Percentiles rank a stretch among this genome's conserved stretches.
Conservation (phyloP, 345 rosid genomes). For the Eucalyptus pauciflora region DNA sequence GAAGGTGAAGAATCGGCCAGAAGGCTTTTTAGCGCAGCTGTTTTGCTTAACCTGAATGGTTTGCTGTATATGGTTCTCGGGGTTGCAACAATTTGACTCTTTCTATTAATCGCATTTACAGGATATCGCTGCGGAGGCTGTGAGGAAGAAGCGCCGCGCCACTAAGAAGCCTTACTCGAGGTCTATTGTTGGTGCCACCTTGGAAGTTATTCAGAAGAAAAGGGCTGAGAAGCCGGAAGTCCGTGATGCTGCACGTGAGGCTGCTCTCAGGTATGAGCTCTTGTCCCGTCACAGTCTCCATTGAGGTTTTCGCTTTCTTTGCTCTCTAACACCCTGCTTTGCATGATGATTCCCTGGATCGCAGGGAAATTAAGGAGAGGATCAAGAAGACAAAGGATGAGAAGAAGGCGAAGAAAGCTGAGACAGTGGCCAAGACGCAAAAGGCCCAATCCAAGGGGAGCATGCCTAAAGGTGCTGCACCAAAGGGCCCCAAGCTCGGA, state of each 20-base stretch:
- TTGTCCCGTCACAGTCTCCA: no score
- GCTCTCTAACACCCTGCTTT: background rate
- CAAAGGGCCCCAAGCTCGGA: slow-evolving; percentile 5
- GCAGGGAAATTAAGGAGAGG: slow-evolving; percentile 9
- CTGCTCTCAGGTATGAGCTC: slow-evolving; percentile 2
- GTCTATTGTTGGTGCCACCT: slow-evolving; percentile 12
- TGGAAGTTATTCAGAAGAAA: slow-evolving; percentile 10
- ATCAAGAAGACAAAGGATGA: slow-evolving; percentile 7
- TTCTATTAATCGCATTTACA: background rate
- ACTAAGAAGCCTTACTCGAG: slow-evolving; percentile 2
- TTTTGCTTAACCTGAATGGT: background rate
- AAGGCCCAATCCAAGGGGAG: background rate
- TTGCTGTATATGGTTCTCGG: background rate
- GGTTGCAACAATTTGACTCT: background rate
- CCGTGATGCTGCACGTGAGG: slow-evolving; percentile 12
- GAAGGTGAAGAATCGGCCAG: slow-evolving; percentile 20
- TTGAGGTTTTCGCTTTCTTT: background rate
- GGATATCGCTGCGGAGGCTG: slow-evolving; percentile 5
- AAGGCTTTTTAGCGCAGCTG: background rate
- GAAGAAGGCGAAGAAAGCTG: slow-evolving; percentile 14
- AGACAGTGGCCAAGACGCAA: background rate
- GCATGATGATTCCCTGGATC: background rate
- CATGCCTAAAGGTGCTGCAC: background rate
- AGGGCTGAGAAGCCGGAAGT: slow-evolving; percentile 11
- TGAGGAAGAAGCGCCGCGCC: slow-evolving; percentile 2